Evolutionary conservation across 495 filamentous ascomycete genomes (phyloP).

Genomic region (Trichoderma asperelloides): DNA sequence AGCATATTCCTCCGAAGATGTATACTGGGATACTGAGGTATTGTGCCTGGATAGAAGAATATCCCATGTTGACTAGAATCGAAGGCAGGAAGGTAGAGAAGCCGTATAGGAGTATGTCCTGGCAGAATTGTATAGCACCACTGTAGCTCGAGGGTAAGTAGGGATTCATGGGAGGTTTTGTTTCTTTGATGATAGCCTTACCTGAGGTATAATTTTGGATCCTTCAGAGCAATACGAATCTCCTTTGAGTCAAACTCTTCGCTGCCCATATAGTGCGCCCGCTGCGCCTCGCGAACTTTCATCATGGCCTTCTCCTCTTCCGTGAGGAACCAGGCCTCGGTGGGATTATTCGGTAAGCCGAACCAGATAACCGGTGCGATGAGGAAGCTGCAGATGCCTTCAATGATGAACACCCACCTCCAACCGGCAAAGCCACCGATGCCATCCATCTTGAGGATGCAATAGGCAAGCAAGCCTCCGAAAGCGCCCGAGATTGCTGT

Average conservation of each 20-base stretch:
- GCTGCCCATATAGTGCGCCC: background rate
- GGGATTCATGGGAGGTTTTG: constrained; percentile 20
- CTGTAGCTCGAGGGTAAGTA: constrained; percentile 22
- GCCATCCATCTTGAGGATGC: constrained; percentile 57
- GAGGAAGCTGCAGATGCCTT: constrained; percentile 61
- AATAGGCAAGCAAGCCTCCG: constrained; percentile 65
- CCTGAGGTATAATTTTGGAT: constrained; percentile 20
- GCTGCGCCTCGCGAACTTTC: constrained; percentile 21
- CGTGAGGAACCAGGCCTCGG: constrained; percentile 37
- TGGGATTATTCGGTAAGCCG: constrained; percentile 35
- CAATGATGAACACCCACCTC: constrained; percentile 71
- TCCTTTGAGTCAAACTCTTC: constrained; percentile 12
- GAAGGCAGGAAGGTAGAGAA: constrained; percentile 53
- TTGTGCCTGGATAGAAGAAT: constrained; percentile 35
- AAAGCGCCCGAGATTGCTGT: constrained; percentile 73
- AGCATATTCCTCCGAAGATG: constrained; percentile 27
- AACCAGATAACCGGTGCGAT: constrained; percentile 61
- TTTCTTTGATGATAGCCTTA: constrained; percentile 24
- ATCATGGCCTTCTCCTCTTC: constrained; percentile 33
- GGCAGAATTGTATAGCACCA: constrained; percentile 38
- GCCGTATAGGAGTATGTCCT: constrained; percentile 49
- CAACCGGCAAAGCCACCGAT: constrained; percentile 58
- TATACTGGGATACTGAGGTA: constrained; percentile 34
- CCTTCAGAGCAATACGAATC: constrained; percentile 23
- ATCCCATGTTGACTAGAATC: constrained; percentile 45